Base-by-base conservation (phyloP, 1,284 basidiomycete species). In the Microbotryum violaceum region DNA sequence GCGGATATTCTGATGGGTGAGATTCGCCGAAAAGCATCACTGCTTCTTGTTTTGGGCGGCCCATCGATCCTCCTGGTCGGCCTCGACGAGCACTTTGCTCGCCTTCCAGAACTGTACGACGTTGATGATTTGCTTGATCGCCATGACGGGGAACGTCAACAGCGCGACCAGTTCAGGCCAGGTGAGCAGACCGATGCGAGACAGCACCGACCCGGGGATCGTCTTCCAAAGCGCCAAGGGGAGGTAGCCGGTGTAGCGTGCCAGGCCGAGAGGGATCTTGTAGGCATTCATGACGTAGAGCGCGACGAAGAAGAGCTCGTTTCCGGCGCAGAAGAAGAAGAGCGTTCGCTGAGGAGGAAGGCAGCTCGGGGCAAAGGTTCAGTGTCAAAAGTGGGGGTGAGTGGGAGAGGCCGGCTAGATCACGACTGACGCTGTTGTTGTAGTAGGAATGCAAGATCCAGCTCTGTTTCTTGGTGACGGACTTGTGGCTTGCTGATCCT, bases 101-200 rank as follows among this genome's bases (percentile, higher is more conserved):
- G 94, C 94, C 76, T 98, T 99, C 93, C 93, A 97, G 69, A 97
- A 85, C 76, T 99, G 96, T 8, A 99, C 92, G 50, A 88, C 77
- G 76, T 97, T 97, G 79, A 99, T 91, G 64, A 94, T 73, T 75
- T 98, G 97, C 81, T 98, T 99, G 65, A 81, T 76, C 12, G 84
- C 74, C 73, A 85, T 94, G 60, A 97, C 79, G 1, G 87, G 88
- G 70, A 82, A 81, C 46, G 82, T 86, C 54, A 85, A 23, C 21
- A 79, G 68, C 0, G 88, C 91, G 64, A 93, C 75, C 10, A 87
- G 70, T 74, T 89, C 84, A 0, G 93, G 86, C 84, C 87, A 94
- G n/a, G 89, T 91, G 67, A 87, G 72, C 47, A 62, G 65, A 29
- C 64, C 57, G 49, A 70, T 45, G 55, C 31, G 52, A 57, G 44